Percentiles rank a stretch among this genome's conserved stretches.
phyloP scores from a whole-genome alignment of 2,329 filamentous ascomycete species.

The Diplodia corticola region DNA sequence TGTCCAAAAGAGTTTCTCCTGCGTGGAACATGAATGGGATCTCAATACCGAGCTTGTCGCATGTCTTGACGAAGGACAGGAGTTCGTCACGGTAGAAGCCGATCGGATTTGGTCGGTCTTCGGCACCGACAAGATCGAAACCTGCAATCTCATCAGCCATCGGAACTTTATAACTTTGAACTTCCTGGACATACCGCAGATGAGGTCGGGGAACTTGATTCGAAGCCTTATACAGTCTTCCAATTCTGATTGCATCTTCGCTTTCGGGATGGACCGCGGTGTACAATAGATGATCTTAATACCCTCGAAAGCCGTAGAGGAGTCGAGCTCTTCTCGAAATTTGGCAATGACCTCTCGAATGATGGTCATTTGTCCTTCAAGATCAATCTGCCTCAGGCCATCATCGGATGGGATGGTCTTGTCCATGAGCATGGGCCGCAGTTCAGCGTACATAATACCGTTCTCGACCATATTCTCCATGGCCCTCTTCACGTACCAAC shows the following conservation, averaged over 20 bases:
- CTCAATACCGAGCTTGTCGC: slow-evolving; percentile 49
- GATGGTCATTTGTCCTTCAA: slow-evolving; percentile 61
- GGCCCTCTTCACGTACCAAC: slow-evolving; percentile 59
- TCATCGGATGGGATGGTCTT: slow-evolving; percentile 64
- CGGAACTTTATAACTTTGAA: neutral
- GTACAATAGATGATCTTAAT: slow-evolving; percentile 73
- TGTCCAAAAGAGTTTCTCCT: slow-evolving; percentile 68
- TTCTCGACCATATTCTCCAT: slow-evolving; percentile 64
- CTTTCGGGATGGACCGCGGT: slow-evolving; percentile 58
- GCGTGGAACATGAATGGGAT: slow-evolving; percentile 78
- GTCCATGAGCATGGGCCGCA: slow-evolving; percentile 68
- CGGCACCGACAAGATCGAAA: slow-evolving; percentile 68
- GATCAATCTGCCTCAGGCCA: slow-evolving; percentile 54
- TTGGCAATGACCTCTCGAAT: slow-evolving; percentile 55
- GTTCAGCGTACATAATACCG: slow-evolving; percentile 70
- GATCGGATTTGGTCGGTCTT: slow-evolving; percentile 63
- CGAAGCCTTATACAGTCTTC: slow-evolving; percentile 65
- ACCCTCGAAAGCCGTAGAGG: slow-evolving; percentile 57
- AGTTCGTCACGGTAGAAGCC: slow-evolving; percentile 61
- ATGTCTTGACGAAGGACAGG: slow-evolving; percentile 57
- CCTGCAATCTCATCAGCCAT: slow-evolving; percentile 43
- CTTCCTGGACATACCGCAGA: slow-evolving; percentile 57
- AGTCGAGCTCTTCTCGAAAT: slow-evolving; percentile 47
- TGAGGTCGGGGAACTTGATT: slow-evolving; percentile 55
- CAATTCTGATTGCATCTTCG: slow-evolving; percentile 54